These are phyloP conservation scores for Mixia osmundae DNA, from an alignment of 1,284 basidiomycete genomes.

Conservation along the genomic window DNA sequence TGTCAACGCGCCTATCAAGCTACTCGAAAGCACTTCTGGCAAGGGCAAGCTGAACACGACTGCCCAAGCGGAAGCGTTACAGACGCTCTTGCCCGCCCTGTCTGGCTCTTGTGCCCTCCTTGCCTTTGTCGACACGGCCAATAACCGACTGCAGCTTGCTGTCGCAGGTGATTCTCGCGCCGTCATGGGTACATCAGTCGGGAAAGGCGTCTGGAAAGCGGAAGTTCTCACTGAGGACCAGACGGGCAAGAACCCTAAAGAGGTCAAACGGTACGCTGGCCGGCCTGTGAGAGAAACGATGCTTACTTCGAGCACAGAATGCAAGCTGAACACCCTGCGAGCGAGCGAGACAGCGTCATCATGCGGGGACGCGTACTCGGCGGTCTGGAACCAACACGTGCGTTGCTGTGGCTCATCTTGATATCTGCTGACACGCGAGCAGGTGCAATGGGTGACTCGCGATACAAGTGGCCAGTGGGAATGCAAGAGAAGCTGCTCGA, in stretches of 20 bases:
- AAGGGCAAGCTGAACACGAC: not conserved
- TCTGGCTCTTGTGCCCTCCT: slow-evolving; percentile 68
- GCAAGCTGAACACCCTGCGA: slow-evolving; percentile 61
- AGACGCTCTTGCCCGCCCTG: slow-evolving; percentile 55
- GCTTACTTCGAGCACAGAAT: slow-evolving; percentile 38
- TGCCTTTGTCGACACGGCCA: slow-evolving; percentile 43
- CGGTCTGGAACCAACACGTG: slow-evolving; percentile 77
- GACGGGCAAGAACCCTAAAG: slow-evolving; percentile 71
- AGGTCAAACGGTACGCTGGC: slow-evolving; percentile 34
- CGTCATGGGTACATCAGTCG: slow-evolving; percentile 57
- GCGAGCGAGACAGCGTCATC: slow-evolving; percentile 60
- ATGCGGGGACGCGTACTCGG: slow-evolving; percentile 68
- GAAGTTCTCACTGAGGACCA: slow-evolving; percentile 87
- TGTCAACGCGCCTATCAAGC: slow-evolving; percentile 42
- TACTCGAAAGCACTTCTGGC: slow-evolving; percentile 29
- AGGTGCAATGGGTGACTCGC: slow-evolving; percentile 41
- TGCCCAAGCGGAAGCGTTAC: slow-evolving; percentile 22
- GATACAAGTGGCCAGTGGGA: slow-evolving; percentile 48
- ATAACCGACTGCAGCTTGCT: slow-evolving; percentile 45
- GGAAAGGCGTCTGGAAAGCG: slow-evolving; percentile 47
- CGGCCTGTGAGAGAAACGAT: slow-evolving; percentile 14
- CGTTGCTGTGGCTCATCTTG: slow-evolving; percentile 32
- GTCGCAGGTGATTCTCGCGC: slow-evolving; percentile 85
- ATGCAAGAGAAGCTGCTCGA: slow-evolving; percentile 22
- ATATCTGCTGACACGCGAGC: slow-evolving; percentile 9